Conservation (phyloP, 1,284 basidiomycete species). For the Neonothopanus nambi region DNA sequence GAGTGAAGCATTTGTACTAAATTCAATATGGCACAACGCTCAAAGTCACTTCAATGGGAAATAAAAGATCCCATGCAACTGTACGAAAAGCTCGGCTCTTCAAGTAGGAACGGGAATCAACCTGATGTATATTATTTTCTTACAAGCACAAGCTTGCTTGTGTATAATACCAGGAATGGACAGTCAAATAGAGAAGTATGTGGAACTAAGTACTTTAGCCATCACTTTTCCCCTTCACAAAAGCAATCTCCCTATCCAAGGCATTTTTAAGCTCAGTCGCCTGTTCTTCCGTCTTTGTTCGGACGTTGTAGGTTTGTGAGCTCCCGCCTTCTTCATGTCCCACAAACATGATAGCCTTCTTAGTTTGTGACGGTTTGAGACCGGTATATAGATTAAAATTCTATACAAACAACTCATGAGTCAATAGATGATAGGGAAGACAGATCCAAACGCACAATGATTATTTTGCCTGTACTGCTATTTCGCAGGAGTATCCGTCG, state of each 20-base stretch:
- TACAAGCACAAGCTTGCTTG: neutral
- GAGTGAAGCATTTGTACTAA: constrained; percentile 94
- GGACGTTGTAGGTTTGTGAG: constrained; percentile 61
- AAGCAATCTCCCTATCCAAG: constrained; percentile 63
- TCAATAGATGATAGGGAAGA: constrained; percentile 9
- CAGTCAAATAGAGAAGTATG: neutral
- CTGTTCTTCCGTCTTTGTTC: constrained; percentile 62
- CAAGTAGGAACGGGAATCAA: neutral
- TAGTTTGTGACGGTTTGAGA: constrained; percentile 51
- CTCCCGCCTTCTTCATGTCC: constrained; percentile 62
- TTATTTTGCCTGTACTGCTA: constrained; percentile 69
- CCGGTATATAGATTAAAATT: constrained; percentile 66
- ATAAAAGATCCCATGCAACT: constrained; percentile 18
- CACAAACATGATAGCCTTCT: constrained; percentile 60
- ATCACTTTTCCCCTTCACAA: constrained; percentile 39
- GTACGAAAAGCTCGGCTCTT: neutral
- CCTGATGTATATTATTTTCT: neutral
- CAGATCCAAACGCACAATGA: constrained; percentile 50
- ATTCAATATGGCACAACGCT: constrained; percentile 92
- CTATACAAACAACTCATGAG: constrained; percentile 34
- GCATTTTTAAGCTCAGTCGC: constrained; percentile 60
- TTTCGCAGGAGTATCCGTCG: constrained; percentile 68
- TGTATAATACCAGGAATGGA: constrained; percentile 10
- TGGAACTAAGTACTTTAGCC: neutral
- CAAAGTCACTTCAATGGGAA: constrained; percentile 82